Base-by-base conservation (phyloP, 2,329 filamentous ascomycete genomes). In the Aspergillus novofumigatus region DNA sequence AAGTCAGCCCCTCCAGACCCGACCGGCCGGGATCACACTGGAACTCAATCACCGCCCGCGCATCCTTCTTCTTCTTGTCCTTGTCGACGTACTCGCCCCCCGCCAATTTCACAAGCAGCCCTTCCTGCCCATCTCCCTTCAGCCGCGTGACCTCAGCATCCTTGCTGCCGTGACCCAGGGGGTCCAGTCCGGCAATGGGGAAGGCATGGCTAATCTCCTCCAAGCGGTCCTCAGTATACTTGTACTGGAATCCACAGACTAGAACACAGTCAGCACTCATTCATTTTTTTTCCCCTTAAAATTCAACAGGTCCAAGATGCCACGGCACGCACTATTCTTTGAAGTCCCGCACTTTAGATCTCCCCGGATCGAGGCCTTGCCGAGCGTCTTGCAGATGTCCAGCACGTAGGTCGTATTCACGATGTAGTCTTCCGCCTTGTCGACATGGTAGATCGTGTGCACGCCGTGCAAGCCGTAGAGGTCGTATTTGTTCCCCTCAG, bases 181-280 rank as follows among this genome's bases (percentile, higher is more conserved):
- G 75, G 35, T 91, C 85, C 14, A 88, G 82, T 26, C 91, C 91
- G 1, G 89, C 90, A 60, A 96, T 89, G 8, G 90, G 84, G 52
- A 89, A 86, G 1, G 89, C 84, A 38, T 82, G 77, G 47, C 78
- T 74, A 28, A 86, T 78, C 11, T 69, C 72, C 53, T 83, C 80
- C 28, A 72, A 74, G 29, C 81, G 76, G 50, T 79, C 78, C 25
- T 77, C 75, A 4, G 77, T 69, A 35, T 80, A 74, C 51, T 80
- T 76, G 54, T 84, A 83, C 59, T 86, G 80, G 66, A 95, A 88
- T 9, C 83, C 91, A 75, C 92, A 96, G 44, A 93, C 90, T 90
- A 59, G 10, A 49, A 1, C 17, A 29, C 10, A 20, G n/a, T 53
- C 32, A 45, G 20, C 50, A 32, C 35, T 52, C 42, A 17, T 8